Evolutionary conservation across 2,329 filamentous ascomycete species (phyloP).

Genomic region (Hymenoscyphus occultus): DNA sequence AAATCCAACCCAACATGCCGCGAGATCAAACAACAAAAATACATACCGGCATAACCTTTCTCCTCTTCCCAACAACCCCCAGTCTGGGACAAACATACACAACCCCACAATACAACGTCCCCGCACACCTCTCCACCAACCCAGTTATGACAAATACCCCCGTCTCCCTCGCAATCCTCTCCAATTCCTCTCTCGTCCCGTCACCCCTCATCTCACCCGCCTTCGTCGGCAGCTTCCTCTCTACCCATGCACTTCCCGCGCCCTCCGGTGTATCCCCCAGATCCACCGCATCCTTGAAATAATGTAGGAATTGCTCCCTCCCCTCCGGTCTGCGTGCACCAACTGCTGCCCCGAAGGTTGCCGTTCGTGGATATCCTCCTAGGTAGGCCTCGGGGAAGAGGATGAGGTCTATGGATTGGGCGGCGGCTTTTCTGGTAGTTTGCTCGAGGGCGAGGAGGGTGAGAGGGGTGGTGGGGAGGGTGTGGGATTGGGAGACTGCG

Average conservation of each 20-base stretch:
- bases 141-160: conserved; percentile 82
- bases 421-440: conserved; percentile 62
- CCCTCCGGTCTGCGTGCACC: conserved; percentile 67
- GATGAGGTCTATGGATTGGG: conserved; percentile 59
- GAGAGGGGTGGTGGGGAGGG: conserved; percentile 44
- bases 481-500: conserved; percentile 50
- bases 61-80: conserved; percentile 77
- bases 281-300: conserved; percentile 77
- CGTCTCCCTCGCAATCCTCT: conserved; percentile 70
- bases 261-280: conserved; percentile 75
- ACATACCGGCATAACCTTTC: conserved; percentile 85
- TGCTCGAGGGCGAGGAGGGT: conserved; percentile 66
- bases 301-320: conserved; percentile 76
- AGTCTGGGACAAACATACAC: conserved; percentile 75
- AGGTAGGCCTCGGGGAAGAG: conserved; percentile 91
- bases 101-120: conserved; percentile 78
- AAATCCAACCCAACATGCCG: no score
- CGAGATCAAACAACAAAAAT: neutral
- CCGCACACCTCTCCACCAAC: conserved; percentile 74
- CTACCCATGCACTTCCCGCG: conserved; percentile 70
- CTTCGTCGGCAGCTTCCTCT: conserved; percentile 47
- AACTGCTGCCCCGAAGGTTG: conserved; percentile 71
- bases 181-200: conserved; percentile 76
- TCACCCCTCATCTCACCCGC: conserved; percentile 55
- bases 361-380: conserved; percentile 84